Evolutionary conservation across 768 basidiomycete species (phyloP).

Genomic region (Sporobolomyces pararoseus): DNA sequence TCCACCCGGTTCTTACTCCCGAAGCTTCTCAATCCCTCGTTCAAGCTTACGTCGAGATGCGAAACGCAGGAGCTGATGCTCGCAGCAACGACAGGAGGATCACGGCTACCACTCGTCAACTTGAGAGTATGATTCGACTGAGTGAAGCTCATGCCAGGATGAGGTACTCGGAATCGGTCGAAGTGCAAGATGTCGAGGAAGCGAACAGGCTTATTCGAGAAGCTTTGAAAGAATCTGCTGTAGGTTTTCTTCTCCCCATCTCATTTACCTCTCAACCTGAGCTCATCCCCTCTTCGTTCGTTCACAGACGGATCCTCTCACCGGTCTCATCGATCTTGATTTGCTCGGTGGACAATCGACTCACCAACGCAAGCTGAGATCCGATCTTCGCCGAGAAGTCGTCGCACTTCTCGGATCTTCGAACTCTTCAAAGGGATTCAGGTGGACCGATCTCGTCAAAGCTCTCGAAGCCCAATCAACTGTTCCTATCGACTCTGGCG

Average conservation of each 20-base stretch:
- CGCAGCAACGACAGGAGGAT: slow-evolving; percentile 85
- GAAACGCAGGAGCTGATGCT: slow-evolving; percentile 82
- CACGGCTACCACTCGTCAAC: slow-evolving; percentile 94
- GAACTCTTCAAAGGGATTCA: slow-evolving; percentile 57
- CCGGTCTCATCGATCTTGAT: slow-evolving; percentile 74
- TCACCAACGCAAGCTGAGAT: slow-evolving; percentile 76
- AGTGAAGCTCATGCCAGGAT: slow-evolving; percentile 95
- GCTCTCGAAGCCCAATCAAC: slow-evolving; percentile 77
- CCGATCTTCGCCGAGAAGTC: slow-evolving; percentile 84
- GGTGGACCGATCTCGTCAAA: slow-evolving; percentile 78
- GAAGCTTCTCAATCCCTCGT: slow-evolving; percentile 81
- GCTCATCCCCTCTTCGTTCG: background rate
- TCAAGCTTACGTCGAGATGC: slow-evolving; percentile 84
- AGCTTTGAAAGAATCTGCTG: slow-evolving; percentile 83
- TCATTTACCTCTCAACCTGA: background rate
- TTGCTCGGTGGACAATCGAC: slow-evolving; percentile 86
- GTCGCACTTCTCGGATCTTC: slow-evolving; percentile 47
- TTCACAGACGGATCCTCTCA: slow-evolving; percentile 33
- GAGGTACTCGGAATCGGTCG: slow-evolving; percentile 84
- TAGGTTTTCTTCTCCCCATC: slow-evolving; percentile 4
- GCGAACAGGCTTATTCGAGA: slow-evolving; percentile 93
- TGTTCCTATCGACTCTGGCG: slow-evolving; percentile 68
- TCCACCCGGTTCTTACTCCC: slow-evolving; percentile 81
- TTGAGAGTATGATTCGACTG: slow-evolving; percentile 87
- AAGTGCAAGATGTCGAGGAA: slow-evolving; percentile 81